These are phyloP conservation scores for Aspergillus taichungensis DNA, from an alignment of 495 filamentous ascomycete genomes.

Conservation along the genomic window DNA sequence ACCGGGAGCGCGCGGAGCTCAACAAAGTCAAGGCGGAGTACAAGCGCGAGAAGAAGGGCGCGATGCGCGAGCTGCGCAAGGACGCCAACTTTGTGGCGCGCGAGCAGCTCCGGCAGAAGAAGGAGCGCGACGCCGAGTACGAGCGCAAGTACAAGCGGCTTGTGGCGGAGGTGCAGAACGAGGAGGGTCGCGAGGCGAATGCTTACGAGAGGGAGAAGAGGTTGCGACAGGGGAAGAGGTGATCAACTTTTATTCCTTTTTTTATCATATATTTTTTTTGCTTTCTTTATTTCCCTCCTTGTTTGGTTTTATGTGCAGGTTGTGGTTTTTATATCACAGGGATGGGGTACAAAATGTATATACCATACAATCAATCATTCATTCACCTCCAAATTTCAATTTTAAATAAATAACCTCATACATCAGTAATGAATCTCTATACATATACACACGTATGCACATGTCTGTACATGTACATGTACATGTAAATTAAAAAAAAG, in stretches of 20 bases:
- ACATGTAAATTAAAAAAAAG: not conserved
- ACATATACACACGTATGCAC: too few species aligned
- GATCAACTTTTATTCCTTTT: conserved; percentile 5
- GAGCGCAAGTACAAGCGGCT: conserved; percentile 90
- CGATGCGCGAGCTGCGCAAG: conserved; percentile 87
- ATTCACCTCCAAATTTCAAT: too few species aligned
- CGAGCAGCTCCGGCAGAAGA: conserved; percentile 84
- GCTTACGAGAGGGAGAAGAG: conserved; percentile 81
- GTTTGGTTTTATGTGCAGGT: conserved; percentile 9
- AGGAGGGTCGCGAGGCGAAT: conserved; percentile 81
- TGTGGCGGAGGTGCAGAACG: conserved; percentile 88
- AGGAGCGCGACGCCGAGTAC: conserved; percentile 79
- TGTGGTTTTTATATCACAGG: not conserved
- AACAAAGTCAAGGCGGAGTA: conserved; percentile 77
- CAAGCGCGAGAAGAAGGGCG: conserved; percentile 93
- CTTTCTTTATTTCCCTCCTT: conserved; percentile 6
- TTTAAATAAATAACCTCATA: too few species aligned
- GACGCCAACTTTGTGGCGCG: conserved; percentile 86
- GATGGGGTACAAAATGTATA: too few species aligned
- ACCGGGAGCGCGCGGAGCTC: conserved; percentile 74
- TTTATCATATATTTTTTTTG: not conserved
- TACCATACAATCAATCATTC: too few species aligned
- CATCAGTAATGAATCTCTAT: too few species aligned
- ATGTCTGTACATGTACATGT: conserved; percentile 17
- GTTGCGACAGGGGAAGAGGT: conserved; percentile 53